These are phyloP conservation scores for Fusarium drepaniforme DNA, from an alignment of 2,329 filamentous ascomycete genomes.

Conservation along the genomic window DNA sequence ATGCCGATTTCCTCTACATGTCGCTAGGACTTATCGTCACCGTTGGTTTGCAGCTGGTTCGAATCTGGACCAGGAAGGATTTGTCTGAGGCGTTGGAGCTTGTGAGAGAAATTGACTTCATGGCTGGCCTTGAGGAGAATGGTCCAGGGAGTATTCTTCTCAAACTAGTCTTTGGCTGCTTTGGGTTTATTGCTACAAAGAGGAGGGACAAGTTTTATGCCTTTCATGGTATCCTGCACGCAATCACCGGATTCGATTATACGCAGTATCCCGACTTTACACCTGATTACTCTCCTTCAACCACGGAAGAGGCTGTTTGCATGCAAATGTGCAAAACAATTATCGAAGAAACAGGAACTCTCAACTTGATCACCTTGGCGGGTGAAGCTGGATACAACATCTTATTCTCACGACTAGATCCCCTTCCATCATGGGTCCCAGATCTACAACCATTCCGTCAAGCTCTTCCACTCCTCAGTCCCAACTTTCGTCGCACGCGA, in stretches of 20 bases:
- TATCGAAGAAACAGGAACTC: background rate
- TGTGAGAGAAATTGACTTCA: background rate
- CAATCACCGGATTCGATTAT: background rate
- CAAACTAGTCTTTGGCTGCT: background rate
- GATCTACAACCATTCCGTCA: background rate
- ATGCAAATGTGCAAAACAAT: background rate
- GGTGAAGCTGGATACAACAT: background rate
- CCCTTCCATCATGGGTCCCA: background rate
- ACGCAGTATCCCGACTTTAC: background rate
- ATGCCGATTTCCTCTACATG: background rate
- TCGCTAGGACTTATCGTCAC: background rate
- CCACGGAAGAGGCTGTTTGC: background rate
- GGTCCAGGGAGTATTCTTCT: background rate
- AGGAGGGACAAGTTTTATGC: background rate
- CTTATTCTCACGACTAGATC: background rate
- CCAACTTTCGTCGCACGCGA: background rate
- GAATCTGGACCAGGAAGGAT: background rate
- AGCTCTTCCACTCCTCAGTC: background rate
- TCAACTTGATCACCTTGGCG: background rate
- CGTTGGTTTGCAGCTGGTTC: background rate
- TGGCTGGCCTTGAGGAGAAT: background rate
- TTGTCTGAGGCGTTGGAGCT: background rate
- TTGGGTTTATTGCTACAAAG: background rate
- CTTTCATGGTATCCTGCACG: background rate
- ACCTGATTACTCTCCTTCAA: background rate